Percentiles rank a stretch among this genome's conserved stretches.
phyloP scores from a whole-genome alignment of 164 flowering plant species.

The Liriodendron chinense region DNA sequence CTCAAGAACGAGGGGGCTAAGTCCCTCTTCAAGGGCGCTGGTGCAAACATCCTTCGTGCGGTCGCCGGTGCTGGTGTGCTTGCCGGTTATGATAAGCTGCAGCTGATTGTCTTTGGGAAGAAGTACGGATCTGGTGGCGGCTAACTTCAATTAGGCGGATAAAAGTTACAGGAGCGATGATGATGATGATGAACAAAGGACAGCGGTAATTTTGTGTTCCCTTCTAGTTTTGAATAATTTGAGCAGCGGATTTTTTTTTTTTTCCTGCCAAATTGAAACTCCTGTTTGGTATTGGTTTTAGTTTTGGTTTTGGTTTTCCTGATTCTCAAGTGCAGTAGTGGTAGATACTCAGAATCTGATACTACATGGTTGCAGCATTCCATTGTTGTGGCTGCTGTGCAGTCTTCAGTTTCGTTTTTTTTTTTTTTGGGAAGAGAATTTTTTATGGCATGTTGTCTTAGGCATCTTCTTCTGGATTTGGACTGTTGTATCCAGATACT shows the following conservation, averaged over 20 bases:
- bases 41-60: conserved; percentile 47
- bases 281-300: not conserved
- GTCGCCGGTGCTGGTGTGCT: conserved; percentile 56
- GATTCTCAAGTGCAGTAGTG: not conserved
- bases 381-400: not conserved
- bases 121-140: conserved; percentile 22
- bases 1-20: conserved; percentile 41
- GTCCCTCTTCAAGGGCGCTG: conserved; percentile 54
- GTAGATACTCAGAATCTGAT: not conserved
- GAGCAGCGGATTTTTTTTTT: not conserved
- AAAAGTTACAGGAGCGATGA: conserved; percentile 12
- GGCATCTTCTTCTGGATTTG: no score
- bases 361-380: not conserved
- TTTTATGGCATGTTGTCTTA: no score
- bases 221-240: not conserved
- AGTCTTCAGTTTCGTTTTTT: not conserved
- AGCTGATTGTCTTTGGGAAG: conserved; percentile 15
- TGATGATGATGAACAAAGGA: not conserved
- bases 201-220: not conserved
- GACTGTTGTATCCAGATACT: no score
- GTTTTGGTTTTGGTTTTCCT: not conserved
- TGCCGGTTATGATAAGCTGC: conserved; percentile 39
- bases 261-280: not conserved
- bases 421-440: not conserved
- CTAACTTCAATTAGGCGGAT: not conserved